Conservation (phyloP, 306 rosid species). For the Spatholobus suberectus region DNA sequence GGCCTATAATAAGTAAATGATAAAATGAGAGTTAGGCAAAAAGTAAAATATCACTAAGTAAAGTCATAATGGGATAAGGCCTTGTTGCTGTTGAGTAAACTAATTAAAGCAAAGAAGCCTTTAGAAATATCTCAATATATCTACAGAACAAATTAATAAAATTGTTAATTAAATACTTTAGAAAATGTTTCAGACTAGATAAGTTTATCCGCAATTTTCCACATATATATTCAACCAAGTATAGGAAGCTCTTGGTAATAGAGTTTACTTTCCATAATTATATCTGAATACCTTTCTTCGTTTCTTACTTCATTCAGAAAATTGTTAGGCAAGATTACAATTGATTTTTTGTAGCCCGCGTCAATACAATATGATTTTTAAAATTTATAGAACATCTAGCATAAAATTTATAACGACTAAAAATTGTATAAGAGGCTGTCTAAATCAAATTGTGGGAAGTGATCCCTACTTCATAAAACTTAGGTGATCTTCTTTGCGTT, state of each 20-base stretch:
- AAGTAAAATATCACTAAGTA: background rate
- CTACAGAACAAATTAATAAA: background rate
- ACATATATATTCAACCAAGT: no score
- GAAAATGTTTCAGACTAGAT: background rate
- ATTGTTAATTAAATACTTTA: background rate
- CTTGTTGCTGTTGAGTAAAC: no score
- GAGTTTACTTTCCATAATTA: background rate
- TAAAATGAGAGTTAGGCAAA: background rate
- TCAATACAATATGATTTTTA: background rate
- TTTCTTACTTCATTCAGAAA: background rate
- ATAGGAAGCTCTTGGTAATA: no score
- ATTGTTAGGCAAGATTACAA: background rate
- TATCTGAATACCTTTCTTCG: background rate
- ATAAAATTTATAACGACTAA: background rate
- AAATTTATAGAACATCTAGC: background rate
- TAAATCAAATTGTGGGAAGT: background rate
- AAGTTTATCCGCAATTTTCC: background rate
- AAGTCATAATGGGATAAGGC: no score
- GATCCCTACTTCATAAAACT: no score
- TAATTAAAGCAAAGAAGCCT: background rate
- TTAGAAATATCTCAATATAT: background rate
- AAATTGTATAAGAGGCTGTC: background rate
- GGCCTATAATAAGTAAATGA: conserved; percentile 43
- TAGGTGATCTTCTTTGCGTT: background rate
- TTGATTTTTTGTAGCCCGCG: background rate